Percentiles rank a stretch among this genome's conserved stretches.
phyloP scores from a whole-genome alignment of 1,139 yeast genomes.

The Arxiozyma telluris region DNA sequence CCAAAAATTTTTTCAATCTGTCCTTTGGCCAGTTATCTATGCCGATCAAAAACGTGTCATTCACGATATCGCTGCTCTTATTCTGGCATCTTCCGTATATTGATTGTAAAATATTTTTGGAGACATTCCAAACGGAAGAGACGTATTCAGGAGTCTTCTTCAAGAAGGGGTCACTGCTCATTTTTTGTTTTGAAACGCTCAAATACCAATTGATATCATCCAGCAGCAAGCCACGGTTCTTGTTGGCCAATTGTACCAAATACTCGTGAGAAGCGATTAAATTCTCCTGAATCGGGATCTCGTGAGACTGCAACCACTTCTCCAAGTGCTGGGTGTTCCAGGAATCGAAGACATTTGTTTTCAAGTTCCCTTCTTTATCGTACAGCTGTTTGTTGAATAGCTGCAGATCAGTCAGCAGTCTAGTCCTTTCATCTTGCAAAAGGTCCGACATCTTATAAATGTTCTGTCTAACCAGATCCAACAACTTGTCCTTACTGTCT shows the following conservation, averaged over 20 bases:
- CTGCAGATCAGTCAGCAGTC: slow-evolving; percentile 36
- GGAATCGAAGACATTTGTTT: slow-evolving; percentile 39
- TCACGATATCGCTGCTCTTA: slow-evolving; percentile 31
- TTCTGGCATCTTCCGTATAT: slow-evolving; percentile 2
- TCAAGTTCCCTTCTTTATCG: slow-evolving; percentile 37
- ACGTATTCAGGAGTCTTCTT: slow-evolving; percentile 27
- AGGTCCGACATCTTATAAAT: slow-evolving; percentile 36
- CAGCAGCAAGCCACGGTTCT: slow-evolving; percentile 30
- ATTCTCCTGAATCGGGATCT: slow-evolving; percentile 33
- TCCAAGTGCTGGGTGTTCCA: slow-evolving; percentile 41
- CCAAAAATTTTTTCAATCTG: slow-evolving; percentile 43
- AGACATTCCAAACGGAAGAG: slow-evolving; percentile 19
- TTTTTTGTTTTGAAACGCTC: slow-evolving; percentile 26
- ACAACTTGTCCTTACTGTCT: slow-evolving; percentile 35
- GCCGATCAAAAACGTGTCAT: slow-evolving; percentile 40
- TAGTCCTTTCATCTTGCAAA: slow-evolving; percentile 33
- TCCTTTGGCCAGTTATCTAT: slow-evolving; percentile 42
- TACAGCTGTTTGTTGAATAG: slow-evolving; percentile 33
- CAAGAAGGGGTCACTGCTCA: slow-evolving; percentile 26
- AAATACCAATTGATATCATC: slow-evolving; percentile 37
- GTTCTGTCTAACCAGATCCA: slow-evolving; percentile 37
- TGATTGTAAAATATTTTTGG: not conserved
- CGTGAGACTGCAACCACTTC: slow-evolving; percentile 42
- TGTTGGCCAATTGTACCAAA: slow-evolving; percentile 33
- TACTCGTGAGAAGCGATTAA: slow-evolving; percentile 32